Base-by-base conservation (phyloP, 495 filamentous ascomycete genomes). In the Pyronema omphalodes region DNA sequence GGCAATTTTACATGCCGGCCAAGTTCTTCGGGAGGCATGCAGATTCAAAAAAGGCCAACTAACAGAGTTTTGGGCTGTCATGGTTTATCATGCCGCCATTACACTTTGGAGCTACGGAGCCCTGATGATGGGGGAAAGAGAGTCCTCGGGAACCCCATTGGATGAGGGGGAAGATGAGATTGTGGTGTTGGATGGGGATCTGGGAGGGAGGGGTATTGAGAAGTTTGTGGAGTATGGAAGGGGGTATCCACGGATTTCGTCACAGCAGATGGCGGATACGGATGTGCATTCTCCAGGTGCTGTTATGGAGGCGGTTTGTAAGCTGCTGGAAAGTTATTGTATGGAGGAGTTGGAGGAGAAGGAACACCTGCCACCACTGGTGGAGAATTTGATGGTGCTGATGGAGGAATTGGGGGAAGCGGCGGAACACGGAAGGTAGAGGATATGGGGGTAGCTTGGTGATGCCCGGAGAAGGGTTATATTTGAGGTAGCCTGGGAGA, bases 1-100 rank as follows among this genome's bases (percentile, higher is more conserved):
- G 23, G 78, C 79, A 0, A 58, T 81, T 0, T 82, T 76, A 74
- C 76, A 80, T 53, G 78, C 79, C 0, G 79, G 78, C 0, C 79
- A 81, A 62, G 69, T 79, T 0, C 58, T 84, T 7, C 71, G 74
- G 7, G 70, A 72, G 4, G 77, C 75, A 0, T 72, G 70, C 55
- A 41, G 60, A 8, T 72, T 82, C 44, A 66, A 72, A 0, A 55
- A 60, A 0, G 70, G 70, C 0, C 67, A 68, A 3, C 62, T 81
- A 3, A 73, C 74, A 11, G 76, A 77, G 23, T 82, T 82, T 59
- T 69, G 72, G 45, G 76, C 77, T 5, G 72, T 81, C 9, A 74
- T 70, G 0, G 70, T 81, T 0, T 80, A 78, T 55, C 75, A 81
- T 58, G 78, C 76, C 1, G 71, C 71, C 37, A 59, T 82, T 35